These are phyloP conservation scores for Globisporangium recalcitrans DNA, from an alignment of 352 stramenopile species.

Conservation along the genomic window DNA sequence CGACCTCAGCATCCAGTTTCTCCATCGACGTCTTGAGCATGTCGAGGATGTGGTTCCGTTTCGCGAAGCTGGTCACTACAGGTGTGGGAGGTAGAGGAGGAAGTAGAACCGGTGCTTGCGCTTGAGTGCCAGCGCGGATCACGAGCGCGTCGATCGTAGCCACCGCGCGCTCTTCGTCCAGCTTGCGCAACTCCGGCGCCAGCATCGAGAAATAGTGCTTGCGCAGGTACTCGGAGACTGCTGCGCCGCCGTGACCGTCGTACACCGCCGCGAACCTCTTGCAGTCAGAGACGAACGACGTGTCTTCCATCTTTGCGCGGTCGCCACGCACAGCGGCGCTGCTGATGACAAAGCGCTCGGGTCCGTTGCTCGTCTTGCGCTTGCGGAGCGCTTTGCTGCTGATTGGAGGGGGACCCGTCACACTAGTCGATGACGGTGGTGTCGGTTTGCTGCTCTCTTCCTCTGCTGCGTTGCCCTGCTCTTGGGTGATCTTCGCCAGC, in stretches of 20 bases:
- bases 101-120: neutral
- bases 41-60: slow-evolving; percentile 29
- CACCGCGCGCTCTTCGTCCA: slow-evolving; percentile 26
- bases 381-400: slow-evolving; percentile 25
- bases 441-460: neutral
- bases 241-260: slow-evolving; percentile 74
- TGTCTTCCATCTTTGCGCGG: slow-evolving; percentile 80
- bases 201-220: slow-evolving; percentile 57
- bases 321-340: slow-evolving; percentile 70
- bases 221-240: slow-evolving; percentile 62
- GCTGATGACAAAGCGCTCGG: slow-evolving; percentile 45
- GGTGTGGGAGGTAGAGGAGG: neutral
- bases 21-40: slow-evolving; percentile 43
- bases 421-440: neutral
- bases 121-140: neutral
- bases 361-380: slow-evolving; percentile 38
- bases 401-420: neutral
- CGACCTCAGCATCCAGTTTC: slow-evolving; percentile 54
- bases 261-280: slow-evolving; percentile 82
- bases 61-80: slow-evolving; percentile 3
- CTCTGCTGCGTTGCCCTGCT: neutral
- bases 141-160: neutral
- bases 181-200: slow-evolving; percentile 32
- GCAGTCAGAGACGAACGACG: slow-evolving; percentile 70
- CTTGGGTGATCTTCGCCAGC: neutral